Evolutionary conservation across 2,329 filamentous ascomycete genomes (phyloP).

Genomic region (Ophiostoma ulmi): DNA sequence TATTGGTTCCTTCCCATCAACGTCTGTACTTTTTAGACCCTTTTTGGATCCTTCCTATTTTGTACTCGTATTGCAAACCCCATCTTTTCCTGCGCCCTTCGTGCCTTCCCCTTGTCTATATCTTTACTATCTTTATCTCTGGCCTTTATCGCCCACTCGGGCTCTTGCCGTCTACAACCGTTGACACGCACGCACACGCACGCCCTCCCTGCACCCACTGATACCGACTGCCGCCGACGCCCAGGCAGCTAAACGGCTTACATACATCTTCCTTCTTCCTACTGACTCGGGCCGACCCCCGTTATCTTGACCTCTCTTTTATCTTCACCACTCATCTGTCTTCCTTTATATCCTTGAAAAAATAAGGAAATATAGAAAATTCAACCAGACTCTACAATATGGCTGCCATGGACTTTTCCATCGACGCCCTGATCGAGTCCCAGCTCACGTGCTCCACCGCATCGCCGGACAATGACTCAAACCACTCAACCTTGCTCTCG

Average conservation of each 20-base stretch:
- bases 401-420: slow-evolving; percentile 17
- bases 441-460: slow-evolving; percentile 7
- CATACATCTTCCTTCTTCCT: slow-evolving; percentile 8
- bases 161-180: background rate
- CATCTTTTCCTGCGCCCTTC: background rate
- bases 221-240: slow-evolving; percentile 9
- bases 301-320: background rate
- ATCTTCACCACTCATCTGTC: background rate
- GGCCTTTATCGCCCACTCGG: background rate
- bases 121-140: background rate
- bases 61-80: background rate
- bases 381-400: background rate
- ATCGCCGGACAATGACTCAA: background rate
- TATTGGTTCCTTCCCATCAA: background rate
- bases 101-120: slow-evolving; percentile 3
- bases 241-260: slow-evolving; percentile 9
- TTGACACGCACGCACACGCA: slow-evolving; percentile 1
- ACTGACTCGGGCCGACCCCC: background rate
- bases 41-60: no score
- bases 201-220: background rate
- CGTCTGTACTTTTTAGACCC: background rate
- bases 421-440: slow-evolving; percentile 20
- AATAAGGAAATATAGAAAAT: no score
- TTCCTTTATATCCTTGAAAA: background rate
- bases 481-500: background rate